Base-by-base conservation (phyloP, 2,329 filamentous ascomycete species). In the Piedraia hortae region DNA sequence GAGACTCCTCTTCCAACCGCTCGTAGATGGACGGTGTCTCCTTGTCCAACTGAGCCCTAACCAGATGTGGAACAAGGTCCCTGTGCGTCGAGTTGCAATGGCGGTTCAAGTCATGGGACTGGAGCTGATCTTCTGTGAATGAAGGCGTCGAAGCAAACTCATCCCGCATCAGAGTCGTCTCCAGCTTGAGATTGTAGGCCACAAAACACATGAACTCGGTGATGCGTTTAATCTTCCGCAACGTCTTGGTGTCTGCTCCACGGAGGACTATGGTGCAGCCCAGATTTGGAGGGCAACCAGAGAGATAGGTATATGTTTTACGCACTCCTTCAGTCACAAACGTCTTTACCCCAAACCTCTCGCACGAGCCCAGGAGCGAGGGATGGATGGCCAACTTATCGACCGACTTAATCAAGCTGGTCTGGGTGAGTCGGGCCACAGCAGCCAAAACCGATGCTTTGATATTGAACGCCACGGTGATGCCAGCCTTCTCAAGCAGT, bases 131-230 rank as follows among this genome's bases (percentile, higher is more conserved):
- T 19, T 11, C 24, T 16, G 30, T 32, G 5, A 28, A 32, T 13
- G 59, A 58, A 2, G 78, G 78, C 11, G 88, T 69, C 29, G 80
- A 62, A 9, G 89, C 71, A 34, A 77, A 89, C 36, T 89, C 80
- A 42, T 97, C 85, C 23, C 75, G 62, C 59, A 97, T 74, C 20
- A 97, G 53, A 34, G 74, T 90, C 2, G 85, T 90, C 46, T 97
- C 85, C 8, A 97, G 57, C 40, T 89, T 90, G 23, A 97, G 55
- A 36, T 91, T 97, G 47, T 97, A 97, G 7, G 93, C 80, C 10
- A 97, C 88, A 34, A 93, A 97, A 16, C 88, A 72, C 82, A 97
- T 91, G 40, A 97, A 93, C 41, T 97, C 85, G 6, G 82, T 85
- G 32, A 97, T 85, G 23, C 66, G 62, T 47, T 97, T 97, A 44